Percentiles rank a stretch among this genome's conserved stretches.
These are phyloP conservation scores for Trichosporon faecale DNA, from an alignment of 1,284 basidiomycete species.

Conservation along the genomic window DNA sequence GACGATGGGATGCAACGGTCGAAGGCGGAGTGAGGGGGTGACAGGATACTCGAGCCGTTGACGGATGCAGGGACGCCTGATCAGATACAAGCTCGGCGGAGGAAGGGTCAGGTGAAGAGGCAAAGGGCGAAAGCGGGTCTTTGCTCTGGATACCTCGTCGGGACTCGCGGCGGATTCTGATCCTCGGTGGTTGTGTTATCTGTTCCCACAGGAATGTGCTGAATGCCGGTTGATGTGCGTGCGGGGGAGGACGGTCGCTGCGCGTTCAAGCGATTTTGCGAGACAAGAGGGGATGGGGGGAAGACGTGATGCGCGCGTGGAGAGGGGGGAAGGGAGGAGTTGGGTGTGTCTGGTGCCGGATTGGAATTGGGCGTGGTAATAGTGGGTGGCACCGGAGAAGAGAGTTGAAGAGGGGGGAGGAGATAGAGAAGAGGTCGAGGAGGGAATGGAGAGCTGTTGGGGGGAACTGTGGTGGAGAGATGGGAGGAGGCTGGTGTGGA, in stretches of 20 bases:
- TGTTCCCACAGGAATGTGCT: slow-evolving; percentile 5
- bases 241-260: background rate
- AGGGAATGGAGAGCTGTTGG: background rate
- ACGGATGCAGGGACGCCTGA: slow-evolving; percentile 6
- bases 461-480: background rate
- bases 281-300: background rate
- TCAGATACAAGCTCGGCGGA: slow-evolving; percentile 7
- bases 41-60: slow-evolving; percentile 1
- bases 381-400: background rate
- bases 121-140: background rate
- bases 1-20: background rate
- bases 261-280: background rate
- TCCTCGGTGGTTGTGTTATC: slow-evolving; percentile 1
- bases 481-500: background rate
- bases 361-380: background rate
- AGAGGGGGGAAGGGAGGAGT: background rate
- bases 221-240: background rate
- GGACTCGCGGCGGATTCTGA: background rate
- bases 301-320: slow-evolving; percentile 6
- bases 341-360: background rate
- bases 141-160: background rate
- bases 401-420: background rate
- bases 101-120: slow-evolving; percentile 8
- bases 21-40: background rate
- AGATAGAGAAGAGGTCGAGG: background rate